phyloP scores from a whole-genome alignment of 495 filamentous ascomycete species.

The Penicillium turbatum region DNA sequence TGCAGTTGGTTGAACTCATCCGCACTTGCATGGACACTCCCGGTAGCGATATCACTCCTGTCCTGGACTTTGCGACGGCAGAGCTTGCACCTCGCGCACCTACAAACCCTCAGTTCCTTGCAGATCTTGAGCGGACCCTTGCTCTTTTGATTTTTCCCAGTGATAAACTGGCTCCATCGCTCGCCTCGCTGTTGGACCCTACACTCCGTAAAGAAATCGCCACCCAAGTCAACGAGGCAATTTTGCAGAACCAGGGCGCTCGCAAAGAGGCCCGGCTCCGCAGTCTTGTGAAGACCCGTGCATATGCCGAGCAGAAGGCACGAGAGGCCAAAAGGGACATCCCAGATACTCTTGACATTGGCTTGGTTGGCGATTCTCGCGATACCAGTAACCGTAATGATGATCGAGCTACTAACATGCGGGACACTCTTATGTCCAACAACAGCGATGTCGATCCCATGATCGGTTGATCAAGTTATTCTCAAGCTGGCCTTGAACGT shows the following conservation, averaged over 20 bases:
- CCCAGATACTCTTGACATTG: slow-evolving; percentile 67
- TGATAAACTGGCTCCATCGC: slow-evolving; percentile 68
- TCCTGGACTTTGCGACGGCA: slow-evolving; percentile 79
- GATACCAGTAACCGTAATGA: slow-evolving; percentile 32
- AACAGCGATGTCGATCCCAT: slow-evolving; percentile 54
- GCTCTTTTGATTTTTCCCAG: slow-evolving; percentile 82
- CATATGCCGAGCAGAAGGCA: slow-evolving; percentile 79
- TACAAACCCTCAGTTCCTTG: slow-evolving; percentile 72
- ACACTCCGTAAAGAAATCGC: slow-evolving; percentile 78
- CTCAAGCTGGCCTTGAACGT: background rate
- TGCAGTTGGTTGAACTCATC: slow-evolving; percentile 93
- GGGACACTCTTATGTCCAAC: slow-evolving; percentile 44
- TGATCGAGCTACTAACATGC: slow-evolving; percentile 21
- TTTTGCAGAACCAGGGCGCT: slow-evolving; percentile 65
- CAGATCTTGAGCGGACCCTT: slow-evolving; percentile 90
- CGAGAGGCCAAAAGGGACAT: slow-evolving; percentile 69
- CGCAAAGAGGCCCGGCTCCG: slow-evolving; percentile 75
- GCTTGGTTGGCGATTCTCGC: slow-evolving; percentile 49
- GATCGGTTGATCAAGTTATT: slow-evolving; percentile 42
- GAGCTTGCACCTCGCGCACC: slow-evolving; percentile 85
- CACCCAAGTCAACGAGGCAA: slow-evolving; percentile 78
- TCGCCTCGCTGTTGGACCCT: slow-evolving; percentile 73
- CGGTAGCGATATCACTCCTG: slow-evolving; percentile 72
- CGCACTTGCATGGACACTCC: slow-evolving; percentile 60
- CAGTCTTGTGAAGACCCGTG: slow-evolving; percentile 71